These are phyloP conservation scores for Fusarium nelsonii DNA, from an alignment of 2,329 filamentous ascomycete genomes.

Conservation along the genomic window DNA sequence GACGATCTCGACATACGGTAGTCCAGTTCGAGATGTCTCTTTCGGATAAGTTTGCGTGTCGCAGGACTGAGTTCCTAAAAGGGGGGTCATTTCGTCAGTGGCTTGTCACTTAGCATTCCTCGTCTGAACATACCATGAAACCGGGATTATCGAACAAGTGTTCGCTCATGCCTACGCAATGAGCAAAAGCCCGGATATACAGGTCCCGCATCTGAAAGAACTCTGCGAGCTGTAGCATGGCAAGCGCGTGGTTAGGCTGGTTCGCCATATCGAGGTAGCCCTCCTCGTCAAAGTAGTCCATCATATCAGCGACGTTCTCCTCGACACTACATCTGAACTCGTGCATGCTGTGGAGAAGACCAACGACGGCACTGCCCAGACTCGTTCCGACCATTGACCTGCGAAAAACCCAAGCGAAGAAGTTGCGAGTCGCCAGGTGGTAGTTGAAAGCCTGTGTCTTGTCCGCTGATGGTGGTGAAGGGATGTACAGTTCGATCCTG, in stretches of 20 bases:
- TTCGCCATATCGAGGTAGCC: constrained; percentile 77
- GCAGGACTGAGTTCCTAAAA: constrained; percentile 61
- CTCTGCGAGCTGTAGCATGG: constrained; percentile 76
- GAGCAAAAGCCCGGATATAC: constrained; percentile 79
- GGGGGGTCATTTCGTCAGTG: constrained; percentile 38
- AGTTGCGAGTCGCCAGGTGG: constrained; percentile 78
- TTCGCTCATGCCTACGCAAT: constrained; percentile 83
- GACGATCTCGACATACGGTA: constrained; percentile 69
- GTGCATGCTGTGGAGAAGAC: constrained; percentile 73
- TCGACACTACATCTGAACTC: constrained; percentile 67
- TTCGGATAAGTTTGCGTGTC: constrained; percentile 74
- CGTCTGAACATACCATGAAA: constrained; percentile 65
- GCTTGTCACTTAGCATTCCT: constrained; percentile 11
- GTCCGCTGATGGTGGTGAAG: constrained; percentile 67
- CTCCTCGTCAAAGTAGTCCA: constrained; percentile 74
- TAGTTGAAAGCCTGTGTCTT: constrained; percentile 69
- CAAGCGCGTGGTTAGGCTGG: constrained; percentile 76
- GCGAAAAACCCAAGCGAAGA: constrained; percentile 77
- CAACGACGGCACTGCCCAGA: constrained; percentile 73
- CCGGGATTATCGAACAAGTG: constrained; percentile 68
- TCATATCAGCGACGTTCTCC: constrained; percentile 71
- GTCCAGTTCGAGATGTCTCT: constrained; percentile 74
- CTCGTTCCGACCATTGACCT: constrained; percentile 75
- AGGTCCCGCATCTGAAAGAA: constrained; percentile 71
- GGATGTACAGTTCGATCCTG: constrained; percentile 75